A percentile compares a stretch with the other conserved stretches of the same genome.
Conservation (phyloP, 257 asterid genomes). For the Knoxia roxburghii region DNA sequence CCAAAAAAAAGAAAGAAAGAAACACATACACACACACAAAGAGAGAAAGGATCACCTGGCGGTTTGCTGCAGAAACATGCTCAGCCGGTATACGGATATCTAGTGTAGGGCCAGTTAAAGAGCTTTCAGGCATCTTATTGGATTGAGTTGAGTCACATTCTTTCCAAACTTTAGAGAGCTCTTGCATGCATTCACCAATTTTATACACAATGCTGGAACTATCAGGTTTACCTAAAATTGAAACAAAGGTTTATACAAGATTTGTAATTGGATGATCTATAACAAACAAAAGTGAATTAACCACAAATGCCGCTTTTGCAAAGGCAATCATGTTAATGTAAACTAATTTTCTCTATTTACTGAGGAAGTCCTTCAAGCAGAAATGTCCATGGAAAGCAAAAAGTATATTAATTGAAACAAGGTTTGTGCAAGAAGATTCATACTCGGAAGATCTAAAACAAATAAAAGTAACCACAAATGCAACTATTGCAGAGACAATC, state of each 20-base stretch:
- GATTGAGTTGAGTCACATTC: conserved; percentile 56
- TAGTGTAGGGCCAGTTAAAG: conserved; percentile 74
- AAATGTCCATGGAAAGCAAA: too few species aligned
- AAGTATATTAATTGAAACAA: too few species aligned
- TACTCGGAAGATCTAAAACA: too few species aligned
- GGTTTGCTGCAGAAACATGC: conserved; percentile 87
- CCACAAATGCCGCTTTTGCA: not conserved
- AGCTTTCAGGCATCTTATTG: conserved; percentile 54
- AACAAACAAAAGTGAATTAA: not conserved
- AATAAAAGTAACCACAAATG: too few species aligned
- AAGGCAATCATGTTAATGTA: not conserved
- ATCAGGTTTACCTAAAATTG: conserved; percentile 61
- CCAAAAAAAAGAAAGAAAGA: not conserved
- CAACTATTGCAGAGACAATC: too few species aligned
- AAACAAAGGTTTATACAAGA: not conserved
- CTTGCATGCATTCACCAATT: conserved; percentile 94
- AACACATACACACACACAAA: not conserved
- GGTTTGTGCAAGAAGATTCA: too few species aligned
- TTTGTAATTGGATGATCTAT: not conserved
- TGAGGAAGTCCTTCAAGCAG: not conserved
- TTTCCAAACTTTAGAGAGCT: conserved; percentile 68
- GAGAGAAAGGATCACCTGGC: conserved; percentile 54
- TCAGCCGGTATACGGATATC: conserved; percentile 96
- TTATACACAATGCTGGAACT: conserved; percentile 58
- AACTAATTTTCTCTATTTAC: not conserved